Conservation (phyloP, 2,329 filamentous ascomycete genomes). For the Pseudogymnoascus sp. region DNA sequence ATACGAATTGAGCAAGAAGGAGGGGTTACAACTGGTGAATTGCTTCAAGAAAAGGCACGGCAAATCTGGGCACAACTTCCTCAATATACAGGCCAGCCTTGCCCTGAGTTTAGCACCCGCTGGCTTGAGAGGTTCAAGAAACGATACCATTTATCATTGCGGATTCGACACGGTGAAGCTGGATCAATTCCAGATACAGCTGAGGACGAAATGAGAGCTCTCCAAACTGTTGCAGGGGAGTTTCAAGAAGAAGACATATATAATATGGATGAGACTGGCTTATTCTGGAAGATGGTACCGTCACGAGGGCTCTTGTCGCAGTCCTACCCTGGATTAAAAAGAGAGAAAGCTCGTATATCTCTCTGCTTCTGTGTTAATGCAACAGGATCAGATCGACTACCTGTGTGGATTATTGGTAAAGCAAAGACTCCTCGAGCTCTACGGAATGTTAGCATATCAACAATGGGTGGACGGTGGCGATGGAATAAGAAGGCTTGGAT, state of each 20-base stretch:
- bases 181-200: slow-evolving; percentile 2
- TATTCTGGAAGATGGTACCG: slow-evolving; percentile 20
- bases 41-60: slow-evolving; percentile 13
- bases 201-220: slow-evolving; percentile 10
- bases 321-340: slow-evolving; percentile 8
- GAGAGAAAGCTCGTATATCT: slow-evolving; percentile 3
- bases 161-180: slow-evolving; percentile 13
- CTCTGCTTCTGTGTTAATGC: slow-evolving; percentile 8
- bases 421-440: too few species aligned
- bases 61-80: slow-evolving; percentile 17
- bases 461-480: too few species aligned
- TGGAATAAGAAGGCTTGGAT: too few species aligned
- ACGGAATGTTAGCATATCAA: too few species aligned
- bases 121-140: slow-evolving; percentile 18
- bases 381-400: slow-evolving; percentile 10
- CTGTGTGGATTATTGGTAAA: slow-evolving; percentile 10
- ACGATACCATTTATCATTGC: slow-evolving; percentile 10
- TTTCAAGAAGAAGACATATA: too few species aligned
- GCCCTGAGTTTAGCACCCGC: slow-evolving; percentile 18
- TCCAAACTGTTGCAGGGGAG: too few species aligned
- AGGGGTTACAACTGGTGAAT: background rate
- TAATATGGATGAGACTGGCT: too few species aligned
- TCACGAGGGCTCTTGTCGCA: slow-evolving; percentile 9
- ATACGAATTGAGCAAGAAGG: slow-evolving; percentile 1
- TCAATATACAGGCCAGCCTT: slow-evolving; percentile 14